phyloP scores from a whole-genome alignment of 2,329 filamentous ascomycete genomes.

The Thyridium curvatum region DNA sequence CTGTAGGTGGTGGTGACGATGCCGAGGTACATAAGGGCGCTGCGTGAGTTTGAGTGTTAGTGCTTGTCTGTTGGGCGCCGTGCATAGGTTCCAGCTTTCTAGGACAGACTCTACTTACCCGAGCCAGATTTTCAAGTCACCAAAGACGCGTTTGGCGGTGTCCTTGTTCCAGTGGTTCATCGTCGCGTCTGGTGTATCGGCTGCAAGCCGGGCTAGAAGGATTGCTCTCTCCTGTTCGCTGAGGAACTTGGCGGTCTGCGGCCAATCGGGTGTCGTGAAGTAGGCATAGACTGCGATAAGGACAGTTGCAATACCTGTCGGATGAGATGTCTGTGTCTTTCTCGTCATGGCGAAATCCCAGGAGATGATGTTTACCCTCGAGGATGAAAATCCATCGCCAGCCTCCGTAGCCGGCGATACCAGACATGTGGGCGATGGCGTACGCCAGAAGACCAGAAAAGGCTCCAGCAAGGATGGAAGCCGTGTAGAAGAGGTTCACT shows the following conservation, averaged over 20 bases:
- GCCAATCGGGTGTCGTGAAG: conserved; percentile 44
- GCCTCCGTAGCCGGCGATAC: conserved; percentile 1
- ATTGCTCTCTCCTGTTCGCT: conserved; percentile 29
- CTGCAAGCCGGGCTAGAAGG: conserved; percentile 20
- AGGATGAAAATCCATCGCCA: conserved; percentile 7
- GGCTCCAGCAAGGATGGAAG: conserved; percentile 27
- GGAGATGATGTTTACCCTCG: conserved; percentile 22
- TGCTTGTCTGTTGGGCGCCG: too few relatives aligned
- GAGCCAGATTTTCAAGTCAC: conserved; percentile 32
- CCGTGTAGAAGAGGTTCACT: conserved; percentile 32
- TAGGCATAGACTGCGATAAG: conserved; percentile 21
- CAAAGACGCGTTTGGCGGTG: conserved; percentile 20
- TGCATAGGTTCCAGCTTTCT: too few relatives aligned
- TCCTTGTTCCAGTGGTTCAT: conserved; percentile 19
- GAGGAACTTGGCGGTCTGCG: conserved; percentile 39
- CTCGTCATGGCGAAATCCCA: too few relatives aligned
- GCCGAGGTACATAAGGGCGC: too few relatives aligned
- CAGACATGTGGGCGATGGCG: conserved; percentile 1
- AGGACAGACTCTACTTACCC: conserved; percentile 17
- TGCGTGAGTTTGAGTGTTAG: too few relatives aligned
- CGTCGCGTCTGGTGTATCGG: conserved; percentile 15
- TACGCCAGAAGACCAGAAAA: conserved; percentile 1
- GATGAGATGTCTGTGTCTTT: too few relatives aligned
- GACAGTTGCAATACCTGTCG: conserved; percentile 26
- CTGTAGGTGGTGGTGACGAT: too few relatives aligned